Evolutionary conservation across 176 grass and related monocot species (phyloP).

Genomic region (Hordeum marinum): DNA sequence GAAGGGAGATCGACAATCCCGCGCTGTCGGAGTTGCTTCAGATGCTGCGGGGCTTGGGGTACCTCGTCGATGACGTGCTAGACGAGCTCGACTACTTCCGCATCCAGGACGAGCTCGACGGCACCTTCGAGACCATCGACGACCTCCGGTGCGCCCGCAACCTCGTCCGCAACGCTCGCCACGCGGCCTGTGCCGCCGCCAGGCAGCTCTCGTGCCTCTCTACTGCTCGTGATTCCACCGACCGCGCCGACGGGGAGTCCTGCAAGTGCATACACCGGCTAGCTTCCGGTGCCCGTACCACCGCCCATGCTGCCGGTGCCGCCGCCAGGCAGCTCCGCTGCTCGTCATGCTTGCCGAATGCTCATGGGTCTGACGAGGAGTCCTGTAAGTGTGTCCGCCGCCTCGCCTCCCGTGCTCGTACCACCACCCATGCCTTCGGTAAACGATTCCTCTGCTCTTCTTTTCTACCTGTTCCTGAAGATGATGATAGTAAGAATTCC

Average conservation of each 20-base stretch:
- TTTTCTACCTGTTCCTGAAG: background rate
- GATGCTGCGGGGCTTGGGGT: background rate
- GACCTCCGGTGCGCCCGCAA: background rate
- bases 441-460: background rate
- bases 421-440: background rate
- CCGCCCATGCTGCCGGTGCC: no score
- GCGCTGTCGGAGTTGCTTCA: background rate
- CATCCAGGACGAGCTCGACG: slow-evolving; percentile 5
- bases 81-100: slow-evolving; percentile 30
- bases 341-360: no score
- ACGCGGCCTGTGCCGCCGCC: no score
- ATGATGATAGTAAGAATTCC: background rate
- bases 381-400: no score
- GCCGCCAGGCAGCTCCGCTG: no score
- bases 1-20: background rate
- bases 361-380: no score
- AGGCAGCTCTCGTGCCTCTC: no score
- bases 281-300: no score
- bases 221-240: no score
- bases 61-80: background rate
- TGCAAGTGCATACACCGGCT: no score
- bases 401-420: background rate
- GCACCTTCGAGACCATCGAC: background rate
- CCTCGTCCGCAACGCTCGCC: background rate
- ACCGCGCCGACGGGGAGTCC: background rate